Evolutionary conservation across 345 rosid genomes (phyloP).

Genomic region (Eucalyptus marginata): DNA sequence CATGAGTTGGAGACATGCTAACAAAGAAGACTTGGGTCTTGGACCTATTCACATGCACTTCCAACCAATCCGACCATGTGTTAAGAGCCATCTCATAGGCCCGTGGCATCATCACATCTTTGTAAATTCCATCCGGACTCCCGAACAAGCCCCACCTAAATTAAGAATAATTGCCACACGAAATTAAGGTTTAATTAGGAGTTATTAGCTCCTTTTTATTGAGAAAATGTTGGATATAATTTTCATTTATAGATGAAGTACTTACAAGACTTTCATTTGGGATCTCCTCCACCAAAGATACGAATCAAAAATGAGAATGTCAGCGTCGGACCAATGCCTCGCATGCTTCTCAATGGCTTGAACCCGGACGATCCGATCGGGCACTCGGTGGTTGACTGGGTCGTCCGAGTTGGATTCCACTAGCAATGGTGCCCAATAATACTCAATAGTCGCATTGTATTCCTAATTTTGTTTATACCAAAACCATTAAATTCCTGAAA

Average conservation of each 20-base stretch:
- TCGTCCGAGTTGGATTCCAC: constrained; percentile 95
- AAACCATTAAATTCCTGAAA: not conserved
- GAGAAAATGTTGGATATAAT: not conserved
- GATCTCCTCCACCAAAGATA: constrained; percentile 91
- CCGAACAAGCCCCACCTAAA: constrained; percentile 76
- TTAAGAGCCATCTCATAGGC: constrained; percentile 72
- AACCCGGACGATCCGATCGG: constrained; percentile 61
- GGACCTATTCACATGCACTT: constrained; percentile 43
- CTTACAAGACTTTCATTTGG: constrained; percentile 72
- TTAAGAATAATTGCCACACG: not conserved
- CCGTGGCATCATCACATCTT: constrained; percentile 62
- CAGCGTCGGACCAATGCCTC: constrained; percentile 63
- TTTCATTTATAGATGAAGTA: not conserved
- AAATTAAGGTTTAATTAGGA: not conserved
- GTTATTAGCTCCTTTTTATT: not conserved
- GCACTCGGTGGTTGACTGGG: constrained; percentile 57
- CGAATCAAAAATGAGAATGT: constrained; percentile 68
- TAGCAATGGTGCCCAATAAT: constrained; percentile 84
- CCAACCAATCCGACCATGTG: constrained; percentile 83
- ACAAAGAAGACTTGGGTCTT: constrained; percentile 70
- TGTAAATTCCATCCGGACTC: constrained; percentile 41
- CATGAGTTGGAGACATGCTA: constrained; percentile 85
- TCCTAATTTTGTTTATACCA: constrained; percentile 25
- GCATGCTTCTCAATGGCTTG: constrained; percentile 83
- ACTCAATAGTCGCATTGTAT: constrained; percentile 78